phyloP scores from a whole-genome alignment of 2,329 filamentous ascomycete species.

The Iodosphaeria phyllophila region DNA sequence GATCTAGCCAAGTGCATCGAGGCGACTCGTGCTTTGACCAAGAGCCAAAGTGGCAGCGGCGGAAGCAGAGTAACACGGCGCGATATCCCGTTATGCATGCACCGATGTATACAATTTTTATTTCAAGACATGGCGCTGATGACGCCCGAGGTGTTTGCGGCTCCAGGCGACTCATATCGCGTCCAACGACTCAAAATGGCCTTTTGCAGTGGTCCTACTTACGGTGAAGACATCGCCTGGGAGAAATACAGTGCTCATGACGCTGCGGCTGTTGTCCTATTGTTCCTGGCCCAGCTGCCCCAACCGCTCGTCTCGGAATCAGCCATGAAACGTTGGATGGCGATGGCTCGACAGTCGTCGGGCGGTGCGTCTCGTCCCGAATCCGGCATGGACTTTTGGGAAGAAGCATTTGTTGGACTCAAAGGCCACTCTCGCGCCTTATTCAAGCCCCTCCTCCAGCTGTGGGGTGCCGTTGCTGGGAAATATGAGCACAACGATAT shows the following conservation, averaged over 20 bases:
- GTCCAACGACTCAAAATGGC: conserved; percentile 17
- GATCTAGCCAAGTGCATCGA: conserved; percentile 20
- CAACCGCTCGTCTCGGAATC: conserved; percentile 19
- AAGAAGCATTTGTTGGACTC: conserved; percentile 22
- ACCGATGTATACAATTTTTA: conserved; percentile 20
- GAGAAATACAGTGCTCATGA: conserved; percentile 18
- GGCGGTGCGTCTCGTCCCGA: conserved; percentile 17
- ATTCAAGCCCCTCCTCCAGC: conserved; percentile 22
- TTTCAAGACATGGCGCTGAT: conserved; percentile 15
- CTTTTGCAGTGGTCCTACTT: conserved; percentile 17
- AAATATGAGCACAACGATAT: conserved; percentile 20
- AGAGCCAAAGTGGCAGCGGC: conserved; percentile 15
- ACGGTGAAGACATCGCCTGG: conserved; percentile 20
- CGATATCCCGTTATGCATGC: conserved; percentile 22
- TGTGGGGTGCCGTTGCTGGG: conserved; percentile 22
- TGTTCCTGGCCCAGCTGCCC: conserved; percentile 20
- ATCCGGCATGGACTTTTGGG: conserved; percentile 26
- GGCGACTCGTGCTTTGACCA: conserved; percentile 18
- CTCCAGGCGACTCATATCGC: conserved; percentile 13
- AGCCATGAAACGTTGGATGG: conserved; percentile 20
- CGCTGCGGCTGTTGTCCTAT: conserved; percentile 20
- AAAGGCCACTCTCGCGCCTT: conserved; percentile 17
- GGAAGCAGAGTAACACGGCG: conserved; percentile 16
- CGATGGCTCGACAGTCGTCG: conserved; percentile 20
- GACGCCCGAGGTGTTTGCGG: conserved; percentile 19